A percentile compares a stretch with the other conserved stretches of the same genome.
phyloP scores from a whole-genome alignment of 495 filamentous ascomycete genomes.

The Neurospora sp. region DNA sequence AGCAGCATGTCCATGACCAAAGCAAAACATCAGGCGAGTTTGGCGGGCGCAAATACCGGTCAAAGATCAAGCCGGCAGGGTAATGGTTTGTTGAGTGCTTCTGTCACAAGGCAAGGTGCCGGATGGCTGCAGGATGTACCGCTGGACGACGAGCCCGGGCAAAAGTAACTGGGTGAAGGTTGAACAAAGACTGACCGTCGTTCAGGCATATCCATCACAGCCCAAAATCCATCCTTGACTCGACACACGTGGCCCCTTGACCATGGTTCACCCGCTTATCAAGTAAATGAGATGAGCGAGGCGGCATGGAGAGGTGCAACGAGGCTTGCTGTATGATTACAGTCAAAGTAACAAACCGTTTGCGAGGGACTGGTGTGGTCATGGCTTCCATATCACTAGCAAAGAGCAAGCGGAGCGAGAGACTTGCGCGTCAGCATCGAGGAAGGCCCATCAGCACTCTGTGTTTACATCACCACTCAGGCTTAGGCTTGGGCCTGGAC shows the following conservation, averaged over 20 bases:
- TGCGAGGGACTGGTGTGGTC: not conserved
- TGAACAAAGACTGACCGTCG: slow-evolving; percentile 34
- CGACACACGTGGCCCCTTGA: slow-evolving; percentile 37
- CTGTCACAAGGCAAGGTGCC: slow-evolving; percentile 33
- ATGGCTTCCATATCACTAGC: not conserved
- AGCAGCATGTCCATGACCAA: slow-evolving; percentile 29
- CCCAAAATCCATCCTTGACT: slow-evolving; percentile 33
- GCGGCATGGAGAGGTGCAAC: not conserved
- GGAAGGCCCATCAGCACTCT: not conserved
- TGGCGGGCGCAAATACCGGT: slow-evolving; percentile 38
- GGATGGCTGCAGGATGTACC: slow-evolving; percentile 44
- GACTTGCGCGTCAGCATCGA: not conserved
- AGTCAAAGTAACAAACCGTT: not conserved
- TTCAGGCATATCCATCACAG: slow-evolving; percentile 26
- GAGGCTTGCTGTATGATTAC: not conserved
- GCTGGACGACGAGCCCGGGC: slow-evolving; percentile 25
- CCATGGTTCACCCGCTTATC: slow-evolving; percentile 2
- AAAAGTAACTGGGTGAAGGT: slow-evolving; percentile 23
- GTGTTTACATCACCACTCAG: not conserved
- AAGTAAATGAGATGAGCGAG: not conserved
- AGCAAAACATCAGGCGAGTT: slow-evolving; percentile 35
- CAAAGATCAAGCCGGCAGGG: slow-evolving; percentile 30
- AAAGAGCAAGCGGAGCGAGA: not conserved
- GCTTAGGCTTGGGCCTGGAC: not conserved
- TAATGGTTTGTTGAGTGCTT: slow-evolving; percentile 33